Percentiles rank a stretch among this genome's conserved stretches.
Conservation (phyloP, 169 alveolate genomes). For the Cryptosporidium sp. region DNA sequence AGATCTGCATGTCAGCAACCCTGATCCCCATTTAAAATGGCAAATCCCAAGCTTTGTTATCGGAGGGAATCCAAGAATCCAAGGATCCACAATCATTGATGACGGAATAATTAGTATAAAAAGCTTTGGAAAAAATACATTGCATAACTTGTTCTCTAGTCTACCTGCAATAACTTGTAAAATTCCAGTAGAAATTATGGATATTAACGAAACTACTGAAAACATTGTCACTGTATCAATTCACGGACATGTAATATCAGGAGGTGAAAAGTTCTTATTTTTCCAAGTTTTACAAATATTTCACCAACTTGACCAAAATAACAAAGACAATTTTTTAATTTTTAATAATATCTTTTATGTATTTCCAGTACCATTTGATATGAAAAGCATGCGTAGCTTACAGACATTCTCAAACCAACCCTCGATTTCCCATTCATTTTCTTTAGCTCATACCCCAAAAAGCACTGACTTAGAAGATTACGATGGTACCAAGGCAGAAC, state of each 20-base stretch:
- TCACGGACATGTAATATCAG: slow-evolving; percentile 26
- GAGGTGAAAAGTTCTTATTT: slow-evolving; percentile 32
- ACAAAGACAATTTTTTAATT: not conserved
- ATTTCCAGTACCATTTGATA: slow-evolving; percentile 19
- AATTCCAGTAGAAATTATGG: slow-evolving; percentile 67
- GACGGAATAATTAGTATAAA: slow-evolving; percentile 27
- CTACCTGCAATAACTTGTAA: slow-evolving; percentile 60
- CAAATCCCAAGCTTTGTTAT: slow-evolving; percentile 33
- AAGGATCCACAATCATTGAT: slow-evolving; percentile 54
- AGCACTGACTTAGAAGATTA: not conserved
- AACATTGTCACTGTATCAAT: slow-evolving; percentile 25
- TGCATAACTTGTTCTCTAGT: slow-evolving; percentile 4
- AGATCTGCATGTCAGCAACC: slow-evolving; percentile 24
- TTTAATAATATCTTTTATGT: slow-evolving; percentile 44
- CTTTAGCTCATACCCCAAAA: not conserved
- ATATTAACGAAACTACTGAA: slow-evolving; percentile 4
- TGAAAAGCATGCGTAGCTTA: not conserved
- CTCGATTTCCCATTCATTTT: not conserved
- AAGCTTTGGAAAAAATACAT: slow-evolving; percentile 3
- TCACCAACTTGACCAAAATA: not conserved
- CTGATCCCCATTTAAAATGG: slow-evolving; percentile 26
- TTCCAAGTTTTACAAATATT: slow-evolving; percentile 53
- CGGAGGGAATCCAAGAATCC: slow-evolving; percentile 36
- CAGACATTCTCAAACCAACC: not conserved
- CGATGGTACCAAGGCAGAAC: not conserved